phyloP scores from a whole-genome alignment of 2,329 filamentous ascomycete genomes.

The Pseudogymnoascus sp. region DNA sequence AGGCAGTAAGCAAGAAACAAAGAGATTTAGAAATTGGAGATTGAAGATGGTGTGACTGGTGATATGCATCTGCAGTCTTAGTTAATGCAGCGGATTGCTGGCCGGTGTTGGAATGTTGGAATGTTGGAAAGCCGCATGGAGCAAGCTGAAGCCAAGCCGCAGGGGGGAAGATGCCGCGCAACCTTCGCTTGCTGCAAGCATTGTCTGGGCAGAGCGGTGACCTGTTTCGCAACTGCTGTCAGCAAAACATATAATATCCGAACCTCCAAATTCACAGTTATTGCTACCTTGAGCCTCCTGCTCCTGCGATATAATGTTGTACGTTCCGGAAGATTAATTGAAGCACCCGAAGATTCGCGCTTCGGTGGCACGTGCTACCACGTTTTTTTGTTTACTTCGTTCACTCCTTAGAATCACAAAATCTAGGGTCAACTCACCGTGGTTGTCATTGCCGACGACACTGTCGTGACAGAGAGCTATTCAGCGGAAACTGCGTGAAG shows the following conservation, averaged over 20 bases:
- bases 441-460: background rate
- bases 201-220: constrained; percentile 6
- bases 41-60: background rate
- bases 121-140: background rate
- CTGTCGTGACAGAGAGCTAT: background rate
- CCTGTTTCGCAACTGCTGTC: constrained; percentile 3
- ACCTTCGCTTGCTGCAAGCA: constrained; percentile 9
- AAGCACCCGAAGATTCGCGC: constrained; percentile 6
- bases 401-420: constrained; percentile 7
- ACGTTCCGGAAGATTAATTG: constrained; percentile 2
- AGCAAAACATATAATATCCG: constrained; percentile 10
- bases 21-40: background rate
- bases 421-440: background rate
- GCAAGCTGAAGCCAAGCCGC: constrained; percentile 5
- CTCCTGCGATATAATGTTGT: constrained; percentile 7
- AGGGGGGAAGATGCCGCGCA: constrained; percentile 2
- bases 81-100: background rate
- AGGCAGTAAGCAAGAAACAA: constrained; percentile 9
- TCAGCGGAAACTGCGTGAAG: background rate
- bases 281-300: constrained; percentile 1
- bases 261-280: background rate
- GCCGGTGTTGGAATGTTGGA: background rate
- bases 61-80: background rate
- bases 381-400: constrained; percentile 8
- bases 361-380: constrained; percentile 7